Conservation (phyloP, 768 basidiomycete genomes). For the Lentinula guzmanii region DNA sequence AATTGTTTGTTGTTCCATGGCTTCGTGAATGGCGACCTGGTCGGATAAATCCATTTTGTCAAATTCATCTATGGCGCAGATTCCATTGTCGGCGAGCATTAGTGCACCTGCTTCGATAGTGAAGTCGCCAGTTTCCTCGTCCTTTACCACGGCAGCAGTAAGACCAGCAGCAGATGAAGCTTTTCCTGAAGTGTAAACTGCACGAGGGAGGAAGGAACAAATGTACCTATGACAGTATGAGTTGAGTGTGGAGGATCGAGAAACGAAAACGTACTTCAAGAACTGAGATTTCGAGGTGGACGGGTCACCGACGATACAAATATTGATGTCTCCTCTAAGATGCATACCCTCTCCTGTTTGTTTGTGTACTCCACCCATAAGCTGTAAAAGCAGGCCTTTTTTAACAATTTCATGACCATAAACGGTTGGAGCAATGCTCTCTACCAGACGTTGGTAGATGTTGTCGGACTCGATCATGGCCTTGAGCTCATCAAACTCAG, state of each 20-base stretch:
- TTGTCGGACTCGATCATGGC: constrained; percentile 92
- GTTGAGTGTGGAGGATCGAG: not conserved
- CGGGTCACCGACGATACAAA: constrained; percentile 97
- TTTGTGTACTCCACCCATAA: constrained; percentile 99
- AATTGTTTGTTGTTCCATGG: constrained; percentile 99
- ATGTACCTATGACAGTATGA: constrained; percentile 62
- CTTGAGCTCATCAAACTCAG: constrained; percentile 92
- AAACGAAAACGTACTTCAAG: constrained; percentile 63
- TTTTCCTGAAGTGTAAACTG: constrained; percentile 99
- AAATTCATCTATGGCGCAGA: constrained; percentile 99
- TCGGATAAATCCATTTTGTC: constrained; percentile 99
- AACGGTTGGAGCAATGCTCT: constrained; percentile 95
- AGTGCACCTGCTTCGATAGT: constrained; percentile 98
- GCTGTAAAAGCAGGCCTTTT: constrained; percentile 90
- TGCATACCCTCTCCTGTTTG: constrained; percentile 95
- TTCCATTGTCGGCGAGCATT: constrained; percentile 99
- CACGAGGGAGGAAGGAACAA: constrained; percentile 95
- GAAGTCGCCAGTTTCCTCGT: constrained; percentile 98
- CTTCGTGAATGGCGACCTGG: constrained; percentile 99
- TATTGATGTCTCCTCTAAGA: constrained; percentile 97
- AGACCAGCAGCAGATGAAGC: constrained; percentile 98
- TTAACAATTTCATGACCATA: constrained; percentile 99
- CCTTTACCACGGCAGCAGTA: constrained; percentile 96
- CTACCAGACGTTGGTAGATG: constrained; percentile 90
- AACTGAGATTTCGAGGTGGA: constrained; percentile 98